Conservation (phyloP, 495 filamentous ascomycete species). For the Xylaria palmicola region DNA sequence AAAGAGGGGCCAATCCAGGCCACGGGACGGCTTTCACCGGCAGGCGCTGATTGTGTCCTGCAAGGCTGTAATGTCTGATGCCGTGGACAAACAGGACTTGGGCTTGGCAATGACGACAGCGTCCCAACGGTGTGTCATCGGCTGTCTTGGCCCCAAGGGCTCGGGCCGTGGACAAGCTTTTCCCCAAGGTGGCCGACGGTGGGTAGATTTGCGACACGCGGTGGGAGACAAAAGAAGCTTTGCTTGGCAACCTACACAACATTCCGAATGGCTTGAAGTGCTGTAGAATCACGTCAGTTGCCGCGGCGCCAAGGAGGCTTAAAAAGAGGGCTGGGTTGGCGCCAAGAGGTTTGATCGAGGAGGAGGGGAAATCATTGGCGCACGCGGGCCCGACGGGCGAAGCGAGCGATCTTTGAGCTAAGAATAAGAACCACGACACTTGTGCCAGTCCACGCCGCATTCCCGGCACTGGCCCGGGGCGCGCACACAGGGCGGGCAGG, state of each 20-base stretch:
- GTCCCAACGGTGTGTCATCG: not conserved
- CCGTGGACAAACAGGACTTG: not conserved
- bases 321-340: slow-evolving; percentile 21
- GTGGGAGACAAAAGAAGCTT: slow-evolving; percentile 29
- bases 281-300: slow-evolving; percentile 33
- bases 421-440: slow-evolving; percentile 14
- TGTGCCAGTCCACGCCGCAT: not conserved
- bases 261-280: slow-evolving; percentile 37
- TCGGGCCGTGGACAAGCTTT: slow-evolving; percentile 9
- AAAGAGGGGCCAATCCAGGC: not conserved
- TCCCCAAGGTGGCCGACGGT: not conserved
- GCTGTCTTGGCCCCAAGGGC: not conserved
- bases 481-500: not conserved
- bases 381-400: not conserved
- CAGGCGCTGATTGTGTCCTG: not conserved
- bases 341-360: slow-evolving; percentile 22
- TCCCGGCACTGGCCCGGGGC: not conserved
- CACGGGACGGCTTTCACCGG: not conserved
- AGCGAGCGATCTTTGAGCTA: slow-evolving; percentile 27
- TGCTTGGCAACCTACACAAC: slow-evolving; percentile 38
- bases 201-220: not conserved
- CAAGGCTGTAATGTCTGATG: not conserved
- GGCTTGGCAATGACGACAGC: slow-evolving; percentile 12
- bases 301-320: slow-evolving; percentile 32
- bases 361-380: slow-evolving; percentile 26